A percentile compares a stretch with the other conserved stretches of the same genome.
phyloP scores from a whole-genome alignment of 768 basidiomycete species.

The Crassisporium funariophilum region DNA sequence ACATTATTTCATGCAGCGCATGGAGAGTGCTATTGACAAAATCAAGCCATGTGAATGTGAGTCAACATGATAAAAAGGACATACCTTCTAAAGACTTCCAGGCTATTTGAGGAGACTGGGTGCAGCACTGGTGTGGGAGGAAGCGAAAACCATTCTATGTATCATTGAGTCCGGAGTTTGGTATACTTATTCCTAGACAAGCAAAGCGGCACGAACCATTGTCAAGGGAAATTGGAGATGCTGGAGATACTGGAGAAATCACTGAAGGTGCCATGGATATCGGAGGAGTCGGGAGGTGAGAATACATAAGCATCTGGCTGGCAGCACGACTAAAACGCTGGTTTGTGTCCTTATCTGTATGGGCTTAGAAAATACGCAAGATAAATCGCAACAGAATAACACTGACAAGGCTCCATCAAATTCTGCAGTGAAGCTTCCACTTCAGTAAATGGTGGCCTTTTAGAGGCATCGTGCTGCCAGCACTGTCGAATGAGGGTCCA shows the following conservation, averaged over 20 bases:
- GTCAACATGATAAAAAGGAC: not conserved
- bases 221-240: too few relatives aligned
- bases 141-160: not conserved
- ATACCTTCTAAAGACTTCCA: slow-evolving; percentile 3
- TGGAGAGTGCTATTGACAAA: not conserved
- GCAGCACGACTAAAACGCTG: slow-evolving; percentile 1
- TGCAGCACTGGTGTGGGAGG: not conserved
- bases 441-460: slow-evolving; percentile 20
- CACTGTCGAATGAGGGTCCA: slow-evolving; percentile 25
- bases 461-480: slow-evolving; percentile 23
- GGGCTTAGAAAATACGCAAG: too few relatives aligned
- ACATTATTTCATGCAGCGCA: slow-evolving; percentile 1
- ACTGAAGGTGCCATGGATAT: not conserved
- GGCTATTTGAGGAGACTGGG: slow-evolving; percentile 1
- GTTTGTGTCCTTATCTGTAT: too few relatives aligned
- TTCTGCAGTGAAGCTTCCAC: slow-evolving; percentile 11
- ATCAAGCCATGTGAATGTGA: too few relatives aligned
- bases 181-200: too few relatives aligned
- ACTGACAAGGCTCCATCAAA: slow-evolving; percentile 1
- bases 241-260: too few relatives aligned
- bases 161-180: too few relatives aligned
- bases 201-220: too few relatives aligned
- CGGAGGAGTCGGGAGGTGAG: slow-evolving; percentile 5
- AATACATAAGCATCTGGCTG: slow-evolving; percentile 3
- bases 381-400: too few relatives aligned